Evolutionary conservation across 768 basidiomycete species (phyloP), one percentile per base, ranked within the genome.

Genomic region (Rhodocollybia butyracea): DNA sequence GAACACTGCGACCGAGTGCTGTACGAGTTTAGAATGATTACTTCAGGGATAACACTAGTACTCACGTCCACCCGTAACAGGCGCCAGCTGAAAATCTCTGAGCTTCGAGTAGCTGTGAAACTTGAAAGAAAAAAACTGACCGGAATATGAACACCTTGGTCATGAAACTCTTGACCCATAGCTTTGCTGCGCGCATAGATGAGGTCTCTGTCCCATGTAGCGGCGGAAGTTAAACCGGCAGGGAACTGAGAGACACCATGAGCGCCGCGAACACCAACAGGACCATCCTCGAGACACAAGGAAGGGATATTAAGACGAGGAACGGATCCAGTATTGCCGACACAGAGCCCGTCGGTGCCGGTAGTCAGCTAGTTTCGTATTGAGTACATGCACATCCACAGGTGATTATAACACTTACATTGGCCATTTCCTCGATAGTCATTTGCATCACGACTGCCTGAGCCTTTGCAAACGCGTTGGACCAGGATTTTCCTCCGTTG

Each of bases 141-240:
- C 0, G 60, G 71, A 36, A 79, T 66, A 61, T 81, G 64, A 15
- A 75, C 74, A 11, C 81, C 81, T 61, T 78, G 75, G 32, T 67
- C 73, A 34, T 67, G 63, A 65, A 76, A 76, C 63, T 83, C 81
- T 41, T 68, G 43, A 8, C 77, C 79, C 70, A 81, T 73, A 0
- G 75, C 75, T 24, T 63, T 59, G 12, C 72, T 78, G 21, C 79
- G 70, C 31, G 66, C 58, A 55, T 74, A 69, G 66, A 80, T 78
- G 10, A 80, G 64, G 31, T 73, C 68, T 42, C 70, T 68, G 60
- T 80, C 64, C 55, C 64, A 68, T 54, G 58, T 56, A 8, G 58
- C 42, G 17, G 56, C 47, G 34, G 30, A 22, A 6, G 47, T 38
- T 6, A 34, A 5, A 12, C 47, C 47, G 34, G 47, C 47, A 31